Evolutionary conservation across 805 yeast genomes (phyloP).

Genomic region (Teunomyces atbi): DNA sequence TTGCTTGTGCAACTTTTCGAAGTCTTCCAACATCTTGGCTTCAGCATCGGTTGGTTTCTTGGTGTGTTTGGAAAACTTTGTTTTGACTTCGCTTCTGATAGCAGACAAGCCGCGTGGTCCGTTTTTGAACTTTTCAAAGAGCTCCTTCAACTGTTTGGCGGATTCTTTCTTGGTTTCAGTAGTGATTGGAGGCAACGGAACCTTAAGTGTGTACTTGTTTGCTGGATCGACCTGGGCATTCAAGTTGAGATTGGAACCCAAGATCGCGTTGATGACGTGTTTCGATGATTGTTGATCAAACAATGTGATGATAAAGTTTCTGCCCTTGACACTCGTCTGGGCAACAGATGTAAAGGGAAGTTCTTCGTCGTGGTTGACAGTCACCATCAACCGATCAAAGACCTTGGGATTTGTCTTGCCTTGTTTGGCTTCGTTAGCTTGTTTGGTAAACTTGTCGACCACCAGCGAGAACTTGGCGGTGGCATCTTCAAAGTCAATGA

Average conservation of each 20-base stretch:
- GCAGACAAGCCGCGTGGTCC: conserved; percentile 43
- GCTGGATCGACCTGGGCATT: conserved; percentile 76
- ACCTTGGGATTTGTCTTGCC: conserved; percentile 69
- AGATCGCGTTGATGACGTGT: conserved; percentile 65
- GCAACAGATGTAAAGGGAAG: conserved; percentile 63
- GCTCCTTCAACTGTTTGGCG: conserved; percentile 61
- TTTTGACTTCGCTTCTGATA: conserved; percentile 52
- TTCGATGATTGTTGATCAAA: conserved; percentile 79
- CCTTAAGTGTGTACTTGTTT: conserved; percentile 69
- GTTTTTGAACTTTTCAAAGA: conserved; percentile 61
- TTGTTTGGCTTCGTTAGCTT: conserved; percentile 59
- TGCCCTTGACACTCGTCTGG: conserved; percentile 67
- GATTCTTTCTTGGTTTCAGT: conserved; percentile 60
- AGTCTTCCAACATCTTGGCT: conserved; percentile 51
- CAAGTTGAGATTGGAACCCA: conserved; percentile 67
- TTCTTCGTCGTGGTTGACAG: conserved; percentile 40
- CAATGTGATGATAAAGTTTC: conserved; percentile 72
- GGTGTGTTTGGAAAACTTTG: conserved; percentile 53
- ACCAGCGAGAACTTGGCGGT: conserved; percentile 46
- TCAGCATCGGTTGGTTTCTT: conserved; percentile 52
- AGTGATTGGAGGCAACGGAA: conserved; percentile 73
- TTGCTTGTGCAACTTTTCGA: conserved; percentile 69
- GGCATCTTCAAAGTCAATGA: conserved; percentile 35
- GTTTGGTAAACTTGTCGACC: conserved; percentile 52
- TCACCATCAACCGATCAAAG: conserved; percentile 59